Evolutionary conservation across 257 asterid genomes (phyloP).

Genomic region (Ophiorrhiza pumila): DNA sequence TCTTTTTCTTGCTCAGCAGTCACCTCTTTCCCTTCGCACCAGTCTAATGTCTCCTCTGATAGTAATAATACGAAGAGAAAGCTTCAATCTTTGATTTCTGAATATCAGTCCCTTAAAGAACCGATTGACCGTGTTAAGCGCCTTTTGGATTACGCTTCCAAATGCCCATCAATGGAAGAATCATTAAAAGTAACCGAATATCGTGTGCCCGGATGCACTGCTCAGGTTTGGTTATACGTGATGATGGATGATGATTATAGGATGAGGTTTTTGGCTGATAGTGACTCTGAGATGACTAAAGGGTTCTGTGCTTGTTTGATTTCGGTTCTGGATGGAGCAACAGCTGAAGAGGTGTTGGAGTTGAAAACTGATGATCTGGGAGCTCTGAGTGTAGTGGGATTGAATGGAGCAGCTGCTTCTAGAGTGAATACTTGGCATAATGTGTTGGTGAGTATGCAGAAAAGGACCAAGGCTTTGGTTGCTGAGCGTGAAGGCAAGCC

Average conservation of each 20-base stretch:
- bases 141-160: conserved; percentile 54
- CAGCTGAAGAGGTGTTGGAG: conserved; percentile 58
- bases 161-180: conserved; percentile 43
- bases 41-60: conserved; percentile 26
- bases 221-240: conserved; percentile 82
- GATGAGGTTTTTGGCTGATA: conserved; percentile 58
- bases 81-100: conserved; percentile 47
- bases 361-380: conserved; percentile 73
- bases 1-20: conserved; percentile 50
- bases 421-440: conserved; percentile 94
- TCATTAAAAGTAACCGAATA: conserved; percentile 41
- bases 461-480: conserved; percentile 63
- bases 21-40: conserved; percentile 34
- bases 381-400: conserved; percentile 51
- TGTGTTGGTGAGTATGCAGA: conserved; percentile 88
- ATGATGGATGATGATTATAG: conserved; percentile 37
- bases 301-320: conserved; percentile 88
- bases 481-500: conserved; percentile 62
- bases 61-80: conserved; percentile 28
- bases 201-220: conserved; percentile 87
- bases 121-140: conserved; percentile 81
- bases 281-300: conserved; percentile 88
- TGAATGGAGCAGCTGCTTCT: conserved; percentile 45
- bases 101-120: conserved; percentile 50
- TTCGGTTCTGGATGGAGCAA: conserved; percentile 79